Conservation (phyloP, 2,329 filamentous ascomycete genomes). For the Microcera coccophila region DNA sequence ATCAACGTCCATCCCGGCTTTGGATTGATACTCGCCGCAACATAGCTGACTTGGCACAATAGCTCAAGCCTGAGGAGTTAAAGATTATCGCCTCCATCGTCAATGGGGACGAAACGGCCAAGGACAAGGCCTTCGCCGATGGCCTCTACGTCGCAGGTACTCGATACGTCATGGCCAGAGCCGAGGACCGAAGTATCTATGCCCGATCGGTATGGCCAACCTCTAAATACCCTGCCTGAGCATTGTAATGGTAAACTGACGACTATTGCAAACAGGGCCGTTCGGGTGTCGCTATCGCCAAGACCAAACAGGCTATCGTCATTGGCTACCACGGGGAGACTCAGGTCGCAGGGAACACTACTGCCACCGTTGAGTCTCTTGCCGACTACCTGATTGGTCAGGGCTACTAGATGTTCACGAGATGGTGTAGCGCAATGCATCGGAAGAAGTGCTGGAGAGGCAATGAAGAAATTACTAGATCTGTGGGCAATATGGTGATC, state of each 20-base stretch:
- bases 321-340: constrained; percentile 79
- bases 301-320: constrained; percentile 85
- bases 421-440: background rate
- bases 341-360: constrained; percentile 69
- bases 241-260: background rate
- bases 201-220: constrained; percentile 68
- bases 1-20: constrained; percentile 32
- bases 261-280: constrained; percentile 51
- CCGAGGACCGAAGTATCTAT: constrained; percentile 76
- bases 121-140: constrained; percentile 64
- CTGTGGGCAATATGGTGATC: constrained; percentile 4
- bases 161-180: constrained; percentile 73
- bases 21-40: background rate
- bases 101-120: constrained; percentile 40
- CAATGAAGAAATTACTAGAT: constrained; percentile 10
- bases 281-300: constrained; percentile 75
- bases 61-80: constrained; percentile 52
- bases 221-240: background rate
- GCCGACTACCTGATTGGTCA: constrained; percentile 80
- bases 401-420: constrained; percentile 59
- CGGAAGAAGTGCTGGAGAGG: background rate
- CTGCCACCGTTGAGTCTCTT: constrained; percentile 74
- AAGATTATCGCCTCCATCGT: constrained; percentile 55
- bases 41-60: background rate
- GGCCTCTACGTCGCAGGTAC: constrained; percentile 73